phyloP scores from a whole-genome alignment of 148 eudicot genomes.

The Silene conica region DNA sequence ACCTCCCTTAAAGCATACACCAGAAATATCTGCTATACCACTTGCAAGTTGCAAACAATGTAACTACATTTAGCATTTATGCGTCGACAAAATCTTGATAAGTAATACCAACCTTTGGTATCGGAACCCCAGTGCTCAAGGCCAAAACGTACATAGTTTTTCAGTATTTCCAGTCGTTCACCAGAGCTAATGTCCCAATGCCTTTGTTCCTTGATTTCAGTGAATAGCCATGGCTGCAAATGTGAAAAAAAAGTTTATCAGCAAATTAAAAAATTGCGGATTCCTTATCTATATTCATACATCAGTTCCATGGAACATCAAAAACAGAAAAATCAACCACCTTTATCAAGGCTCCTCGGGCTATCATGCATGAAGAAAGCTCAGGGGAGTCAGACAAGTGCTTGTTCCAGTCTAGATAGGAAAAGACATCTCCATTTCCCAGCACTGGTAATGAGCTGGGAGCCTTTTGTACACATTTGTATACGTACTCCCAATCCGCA shows the following conservation, averaged over 20 bases:
- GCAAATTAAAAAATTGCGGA: background rate
- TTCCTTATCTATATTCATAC: background rate
- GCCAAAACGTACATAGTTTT: conserved; percentile 86
- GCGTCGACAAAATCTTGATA: background rate
- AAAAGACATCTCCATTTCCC: conserved; percentile 91
- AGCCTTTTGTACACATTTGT: conserved; percentile 67
- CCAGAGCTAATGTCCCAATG: conserved; percentile 93
- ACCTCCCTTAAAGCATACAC: background rate
- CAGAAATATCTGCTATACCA: background rate
- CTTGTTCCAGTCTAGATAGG: conserved; percentile 82
- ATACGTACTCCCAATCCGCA: conserved; percentile 91
- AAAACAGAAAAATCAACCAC: conserved; percentile 27
- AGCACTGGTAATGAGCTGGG: conserved; percentile 65
- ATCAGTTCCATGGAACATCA: background rate
- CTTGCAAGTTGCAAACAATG: background rate
- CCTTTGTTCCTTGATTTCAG: conserved; percentile 97
- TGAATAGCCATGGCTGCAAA: conserved; percentile 95
- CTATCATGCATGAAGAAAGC: conserved; percentile 89
- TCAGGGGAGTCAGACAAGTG: conserved; percentile 80
- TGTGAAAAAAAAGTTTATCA: background rate
- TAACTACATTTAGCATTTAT: background rate
- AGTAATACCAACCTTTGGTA: conserved; percentile 60
- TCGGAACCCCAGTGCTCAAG: conserved; percentile 99
- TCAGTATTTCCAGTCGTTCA: conserved; percentile 75
- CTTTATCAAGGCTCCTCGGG: conserved; percentile 93